phyloP scores from a whole-genome alignment of 345 rosid species.

The Gossypium stocksii region DNA sequence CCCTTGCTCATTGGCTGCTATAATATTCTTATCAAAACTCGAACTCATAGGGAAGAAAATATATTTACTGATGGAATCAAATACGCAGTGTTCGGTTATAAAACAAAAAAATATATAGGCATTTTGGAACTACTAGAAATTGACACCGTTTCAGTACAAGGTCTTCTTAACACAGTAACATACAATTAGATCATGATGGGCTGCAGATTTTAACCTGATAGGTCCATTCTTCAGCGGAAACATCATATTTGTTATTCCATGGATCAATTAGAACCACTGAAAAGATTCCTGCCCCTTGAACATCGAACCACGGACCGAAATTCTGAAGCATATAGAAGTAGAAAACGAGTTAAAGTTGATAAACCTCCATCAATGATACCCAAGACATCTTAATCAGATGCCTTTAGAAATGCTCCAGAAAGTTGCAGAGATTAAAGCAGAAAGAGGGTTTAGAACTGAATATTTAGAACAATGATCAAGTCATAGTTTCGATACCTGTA shows the following conservation, averaged over 20 bases:
- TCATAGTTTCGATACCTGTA: constrained; percentile 36
- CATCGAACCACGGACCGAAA: constrained; percentile 62
- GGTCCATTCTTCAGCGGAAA: constrained; percentile 44
- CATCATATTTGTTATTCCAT: constrained; percentile 27
- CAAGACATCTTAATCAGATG: constrained; percentile 1
- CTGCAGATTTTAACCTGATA: constrained; percentile 42
- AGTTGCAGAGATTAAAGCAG: background rate
- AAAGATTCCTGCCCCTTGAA: constrained; percentile 48
- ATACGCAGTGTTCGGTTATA: no score
- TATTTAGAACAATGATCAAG: background rate
- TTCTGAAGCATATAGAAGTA: constrained; percentile 31
- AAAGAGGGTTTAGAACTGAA: background rate
- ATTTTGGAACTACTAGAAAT: background rate
- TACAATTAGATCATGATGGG: background rate
- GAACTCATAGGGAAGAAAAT: no score
- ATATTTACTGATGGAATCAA: no score
- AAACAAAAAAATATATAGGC: background rate
- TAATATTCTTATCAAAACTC: no score
- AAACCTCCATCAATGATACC: background rate
- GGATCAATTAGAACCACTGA: constrained; percentile 29
- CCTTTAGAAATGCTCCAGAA: background rate
- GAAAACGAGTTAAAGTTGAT: background rate
- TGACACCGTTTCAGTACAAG: background rate
- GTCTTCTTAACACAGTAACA: background rate
- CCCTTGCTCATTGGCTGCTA: background rate